Percentiles rank a stretch among this genome's conserved stretches.
phyloP scores from a whole-genome alignment of 2,329 filamentous ascomycete species.

The Apiospora koreana region DNA sequence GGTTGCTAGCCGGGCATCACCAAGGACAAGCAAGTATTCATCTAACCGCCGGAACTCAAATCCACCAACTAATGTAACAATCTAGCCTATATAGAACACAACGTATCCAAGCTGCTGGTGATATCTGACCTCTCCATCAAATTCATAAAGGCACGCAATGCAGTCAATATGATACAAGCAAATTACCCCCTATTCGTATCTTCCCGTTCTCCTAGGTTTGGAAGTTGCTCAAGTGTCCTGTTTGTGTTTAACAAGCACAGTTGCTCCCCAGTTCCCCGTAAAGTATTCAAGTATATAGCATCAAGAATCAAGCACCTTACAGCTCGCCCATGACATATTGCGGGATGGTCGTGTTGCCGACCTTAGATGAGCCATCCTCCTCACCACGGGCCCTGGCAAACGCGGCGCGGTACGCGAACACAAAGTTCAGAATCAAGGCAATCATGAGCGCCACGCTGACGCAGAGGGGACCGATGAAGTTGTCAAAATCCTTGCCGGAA shows the following conservation, averaged over 20 bases:
- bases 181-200: background rate
- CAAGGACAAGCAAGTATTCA: background rate
- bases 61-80: background rate
- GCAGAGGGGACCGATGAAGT: constrained; percentile 78
- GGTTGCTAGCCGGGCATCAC: background rate
- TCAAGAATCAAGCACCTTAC: background rate
- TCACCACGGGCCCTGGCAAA: background rate
- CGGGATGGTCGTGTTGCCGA: background rate
- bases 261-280: background rate
- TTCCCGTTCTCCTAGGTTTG: background rate
- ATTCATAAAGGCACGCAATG: background rate
- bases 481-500: constrained; percentile 93
- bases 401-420: constrained; percentile 67
- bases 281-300: background rate
- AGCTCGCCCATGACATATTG: constrained; percentile 6
- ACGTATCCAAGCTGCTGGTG: background rate
- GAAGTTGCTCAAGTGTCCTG: background rate
- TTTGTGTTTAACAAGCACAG: background rate
- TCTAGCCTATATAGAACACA: background rate
- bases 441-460: constrained; percentile 78
- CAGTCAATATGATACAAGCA: background rate
- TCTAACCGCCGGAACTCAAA: background rate
- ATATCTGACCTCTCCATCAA: background rate
- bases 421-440: constrained; percentile 84
- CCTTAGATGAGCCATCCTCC: background rate